Base-by-base conservation (phyloP, 1,284 basidiomycete species). In the Wolfiporia cocos region DNA sequence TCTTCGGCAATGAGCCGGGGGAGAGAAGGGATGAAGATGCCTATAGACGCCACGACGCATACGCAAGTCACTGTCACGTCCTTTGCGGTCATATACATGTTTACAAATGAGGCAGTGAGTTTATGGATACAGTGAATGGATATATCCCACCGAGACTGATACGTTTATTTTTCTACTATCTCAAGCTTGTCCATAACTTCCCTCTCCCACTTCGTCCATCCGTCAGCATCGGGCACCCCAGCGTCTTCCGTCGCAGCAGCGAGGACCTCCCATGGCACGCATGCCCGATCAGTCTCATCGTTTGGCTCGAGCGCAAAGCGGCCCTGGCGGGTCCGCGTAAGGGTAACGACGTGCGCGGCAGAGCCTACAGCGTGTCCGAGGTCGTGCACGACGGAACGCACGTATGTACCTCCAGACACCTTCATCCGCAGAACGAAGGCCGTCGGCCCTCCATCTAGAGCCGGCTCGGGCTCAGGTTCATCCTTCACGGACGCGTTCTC, bases 401-500 rank as follows among this genome's bases (percentile, higher is more conserved):
- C 92, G 56, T 97, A 97, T n/a, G 93, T 97, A 19, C 93, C 93
- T n/a, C 87, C 87, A 14, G 90, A 92, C 6, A 96, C 94, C 44
- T 75, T 86, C 92, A 97, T 94, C 42, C 76, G 77, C 47, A 97
- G 68, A 9, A 86, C 84, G 61, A 97, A 95, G n/a, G 83, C 84
- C 0, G 83, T 75, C 1, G 92, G 88, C 41, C 73, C 64, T 24
- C 70, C 68, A 15, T 67, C 65, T 20, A 63, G 49, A 11, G 65
- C 57, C 3, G 53, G 56, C 28, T 67, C 64, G 9, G 50, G 60
- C 51, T 55, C 66, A 5, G 54, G 52, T 18, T 65, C 58, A 37
- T 69, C 67, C 42, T 58, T 51, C 20, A 63, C 44, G 7, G 49
- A 42, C 9, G 57, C 57, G 20, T 56, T 55, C 26, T 50, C 46